phyloP scores from a whole-genome alignment of 2,329 filamentous ascomycete species.

The Pseudogymnoascus sp. region DNA sequence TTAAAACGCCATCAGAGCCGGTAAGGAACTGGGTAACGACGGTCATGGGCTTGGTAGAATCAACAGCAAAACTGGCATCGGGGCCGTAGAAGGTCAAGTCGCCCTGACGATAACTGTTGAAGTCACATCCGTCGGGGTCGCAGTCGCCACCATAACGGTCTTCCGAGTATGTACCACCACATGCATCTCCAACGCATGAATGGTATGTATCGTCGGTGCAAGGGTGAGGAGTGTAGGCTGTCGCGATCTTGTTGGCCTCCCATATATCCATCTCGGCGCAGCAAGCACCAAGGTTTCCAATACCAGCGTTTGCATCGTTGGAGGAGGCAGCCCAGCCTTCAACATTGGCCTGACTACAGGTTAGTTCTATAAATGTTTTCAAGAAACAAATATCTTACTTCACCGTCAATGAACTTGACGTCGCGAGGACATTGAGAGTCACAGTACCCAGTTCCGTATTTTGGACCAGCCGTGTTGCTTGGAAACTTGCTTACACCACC shows the following conservation, averaged over 20 bases:
- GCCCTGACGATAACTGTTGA: conserved; percentile 55
- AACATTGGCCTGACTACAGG: conserved; percentile 40
- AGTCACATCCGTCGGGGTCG: conserved; percentile 56
- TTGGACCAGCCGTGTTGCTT: conserved; percentile 49
- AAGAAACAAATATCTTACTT: conserved; percentile 30
- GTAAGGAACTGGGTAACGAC: conserved; percentile 52
- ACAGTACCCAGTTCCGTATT: conserved; percentile 58
- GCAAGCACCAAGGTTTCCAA: conserved; percentile 51
- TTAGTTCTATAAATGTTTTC: conserved; percentile 25
- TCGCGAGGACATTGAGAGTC: conserved; percentile 51
- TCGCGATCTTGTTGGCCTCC: conserved; percentile 55
- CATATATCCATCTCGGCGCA: conserved; percentile 63
- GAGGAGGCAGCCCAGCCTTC: conserved; percentile 42
- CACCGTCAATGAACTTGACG: conserved; percentile 46
- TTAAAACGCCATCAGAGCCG: conserved; percentile 37
- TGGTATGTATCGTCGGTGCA: conserved; percentile 39
- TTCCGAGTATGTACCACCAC: conserved; percentile 32
- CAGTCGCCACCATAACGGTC: conserved; percentile 48
- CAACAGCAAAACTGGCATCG: conserved; percentile 40
- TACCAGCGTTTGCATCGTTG: conserved; percentile 45
- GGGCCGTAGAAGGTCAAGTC: conserved; percentile 48
- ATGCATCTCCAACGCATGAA: conserved; percentile 36
- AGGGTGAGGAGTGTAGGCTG: conserved; percentile 51
- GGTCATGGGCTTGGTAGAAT: conserved; percentile 46
- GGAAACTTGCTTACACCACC: conserved; percentile 48